Conservation (phyloP, 2,329 filamentous ascomycete genomes). For the Didymella arachidicola region DNA sequence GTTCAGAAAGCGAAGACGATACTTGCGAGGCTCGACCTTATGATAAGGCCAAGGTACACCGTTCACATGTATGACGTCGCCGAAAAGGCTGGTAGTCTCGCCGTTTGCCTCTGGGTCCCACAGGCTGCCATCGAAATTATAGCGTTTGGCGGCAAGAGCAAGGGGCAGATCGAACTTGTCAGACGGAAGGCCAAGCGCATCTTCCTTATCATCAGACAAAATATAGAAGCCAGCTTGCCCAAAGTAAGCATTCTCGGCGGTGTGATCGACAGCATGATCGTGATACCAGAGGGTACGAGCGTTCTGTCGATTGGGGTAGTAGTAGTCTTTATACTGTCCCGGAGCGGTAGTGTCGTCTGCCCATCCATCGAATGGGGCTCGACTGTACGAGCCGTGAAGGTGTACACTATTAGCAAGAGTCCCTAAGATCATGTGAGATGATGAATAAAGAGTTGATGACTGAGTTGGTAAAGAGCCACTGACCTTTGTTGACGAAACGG, state of each 20-base stretch:
- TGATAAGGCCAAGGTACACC: slow-evolving; percentile 67
- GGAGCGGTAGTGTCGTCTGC: slow-evolving; percentile 60
- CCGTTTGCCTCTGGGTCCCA: slow-evolving; percentile 55
- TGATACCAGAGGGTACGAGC: slow-evolving; percentile 65
- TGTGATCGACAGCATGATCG: slow-evolving; percentile 55
- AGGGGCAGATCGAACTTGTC: slow-evolving; percentile 65
- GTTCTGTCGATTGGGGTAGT: slow-evolving; percentile 64
- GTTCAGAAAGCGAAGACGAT: slow-evolving; percentile 64
- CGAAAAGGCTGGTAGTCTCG: slow-evolving; percentile 61
- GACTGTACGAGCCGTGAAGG: slow-evolving; percentile 61
- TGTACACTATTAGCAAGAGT: slow-evolving; percentile 50
- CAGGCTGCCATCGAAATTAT: slow-evolving; percentile 61
- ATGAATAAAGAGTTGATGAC: neutral
- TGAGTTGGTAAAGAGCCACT: slow-evolving; percentile 50
- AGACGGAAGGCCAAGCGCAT: slow-evolving; percentile 58
- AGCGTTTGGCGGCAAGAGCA: slow-evolving; percentile 61
- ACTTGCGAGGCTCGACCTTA: slow-evolving; percentile 66
- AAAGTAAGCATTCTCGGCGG: slow-evolving; percentile 65
- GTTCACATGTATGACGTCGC: slow-evolving; percentile 67
- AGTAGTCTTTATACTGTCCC: slow-evolving; percentile 60
- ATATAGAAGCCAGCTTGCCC: slow-evolving; percentile 67
- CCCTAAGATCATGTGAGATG: neutral
- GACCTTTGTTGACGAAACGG: slow-evolving; percentile 61
- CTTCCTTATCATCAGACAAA: slow-evolving; percentile 60
- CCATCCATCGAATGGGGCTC: slow-evolving; percentile 62